Evolutionary conservation across 1,284 basidiomycete species (phyloP), one percentile per base, ranked within the genome.

Genomic region (Athelia sp.): DNA sequence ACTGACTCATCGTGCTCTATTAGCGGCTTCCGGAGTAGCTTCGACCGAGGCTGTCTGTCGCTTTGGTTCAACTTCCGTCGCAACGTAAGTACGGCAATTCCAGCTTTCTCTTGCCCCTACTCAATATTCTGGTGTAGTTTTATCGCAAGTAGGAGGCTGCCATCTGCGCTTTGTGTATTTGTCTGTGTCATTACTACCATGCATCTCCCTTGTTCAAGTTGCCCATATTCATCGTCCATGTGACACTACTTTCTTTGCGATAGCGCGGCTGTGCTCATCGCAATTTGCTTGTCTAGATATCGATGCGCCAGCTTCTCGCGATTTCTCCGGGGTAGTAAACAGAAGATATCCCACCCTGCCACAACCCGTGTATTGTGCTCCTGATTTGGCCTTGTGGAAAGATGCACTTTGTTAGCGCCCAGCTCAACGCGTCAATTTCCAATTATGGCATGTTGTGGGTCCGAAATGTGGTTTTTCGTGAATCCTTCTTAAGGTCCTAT

Each of bases 61-160:
- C 69, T 91, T 18, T 91, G 88, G 88, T 91, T 91, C 68, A 91
- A 90, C 67, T 91, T 90, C 75, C 80, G 88, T 35, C 85, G 88
- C 52, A 91, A 90, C 65, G 89, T 91, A 63, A 73, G 87, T 73
- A 29, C 13, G 6, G 26, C 26, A 3, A 36, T 14, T 29, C n/a
- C 48, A 11, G 19, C 35, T 18, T 52, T 49, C 45, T 47, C 45
- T 42, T 40, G 35, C 50, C 34, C 40, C 53, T 51, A 36, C 53
- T 56, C 43, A 64, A 53, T 52, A 48, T 51, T 47, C 57, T 38
- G 45, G 48, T 45, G 15, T 52, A 90, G 87, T 90, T 90, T 67
- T 90, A 84, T 64, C 79, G 81, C 61, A 84, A 84, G 63, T 83
- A 69, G 66, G 42, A 40, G 19, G 26, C 13, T 4, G 26, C 13